phyloP scores from a whole-genome alignment of 1,284 basidiomycete genomes.

The Trametes versicolor region DNA sequence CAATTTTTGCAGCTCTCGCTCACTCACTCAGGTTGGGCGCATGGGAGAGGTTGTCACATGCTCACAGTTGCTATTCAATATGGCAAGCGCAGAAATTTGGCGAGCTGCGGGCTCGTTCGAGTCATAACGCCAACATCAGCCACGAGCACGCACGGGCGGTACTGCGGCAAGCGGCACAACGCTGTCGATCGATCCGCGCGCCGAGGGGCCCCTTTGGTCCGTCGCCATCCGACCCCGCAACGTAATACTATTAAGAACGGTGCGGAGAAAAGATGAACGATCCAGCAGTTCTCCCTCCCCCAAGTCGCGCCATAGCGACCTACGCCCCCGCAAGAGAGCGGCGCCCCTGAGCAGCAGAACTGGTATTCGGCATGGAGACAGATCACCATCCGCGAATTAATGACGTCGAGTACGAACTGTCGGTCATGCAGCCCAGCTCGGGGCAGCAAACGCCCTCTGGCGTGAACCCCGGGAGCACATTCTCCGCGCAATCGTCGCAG shows the following conservation, averaged over 20 bases:
- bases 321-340: not conserved
- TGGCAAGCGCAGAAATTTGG: not conserved
- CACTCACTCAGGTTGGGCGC: no score
- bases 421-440: conserved; percentile 22
- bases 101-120: not conserved
- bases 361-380: not conserved
- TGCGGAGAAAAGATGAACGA: conserved; percentile 3
- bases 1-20: no score
- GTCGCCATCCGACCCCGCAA: conserved; percentile 3
- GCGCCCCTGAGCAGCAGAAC: not conserved
- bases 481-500: conserved; percentile 26
- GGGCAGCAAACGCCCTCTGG: conserved; percentile 24
- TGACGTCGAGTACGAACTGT: conserved; percentile 18
- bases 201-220: conserved; percentile 1
- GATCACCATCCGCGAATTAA: not conserved
- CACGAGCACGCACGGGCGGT: conserved; percentile 1
- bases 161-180: not conserved
- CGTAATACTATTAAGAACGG: conserved; percentile 2
- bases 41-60: not conserved
- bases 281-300: not conserved
- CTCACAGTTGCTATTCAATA: not conserved
- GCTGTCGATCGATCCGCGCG: conserved; percentile 17
- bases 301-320: not conserved
- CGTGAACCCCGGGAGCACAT: conserved; percentile 3
- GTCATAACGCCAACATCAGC: conserved; percentile 1